phyloP scores from a whole-genome alignment of 371 early-diverging fungal species.

The Saksenaea vasiformis region DNA sequence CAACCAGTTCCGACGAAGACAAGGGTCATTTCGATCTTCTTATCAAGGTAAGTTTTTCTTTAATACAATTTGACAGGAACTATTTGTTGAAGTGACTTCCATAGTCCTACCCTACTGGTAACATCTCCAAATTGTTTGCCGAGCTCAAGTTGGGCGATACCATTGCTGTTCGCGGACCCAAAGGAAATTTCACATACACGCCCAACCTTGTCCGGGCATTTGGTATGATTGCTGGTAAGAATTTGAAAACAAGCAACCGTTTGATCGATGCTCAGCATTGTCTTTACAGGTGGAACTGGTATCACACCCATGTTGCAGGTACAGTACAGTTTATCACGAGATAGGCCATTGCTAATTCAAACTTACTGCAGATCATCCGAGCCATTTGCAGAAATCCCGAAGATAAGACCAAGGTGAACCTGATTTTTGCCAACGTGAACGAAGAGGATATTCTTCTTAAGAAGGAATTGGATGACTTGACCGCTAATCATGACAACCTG shows the following conservation, averaged over 20 bases:
- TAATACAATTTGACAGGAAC: not conserved
- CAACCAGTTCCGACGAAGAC: slow-evolving; percentile 84
- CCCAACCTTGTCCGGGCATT: slow-evolving; percentile 80
- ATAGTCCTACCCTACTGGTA: slow-evolving; percentile 87
- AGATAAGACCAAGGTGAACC: slow-evolving; percentile 80
- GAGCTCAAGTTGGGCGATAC: slow-evolving; percentile 79
- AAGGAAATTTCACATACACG: slow-evolving; percentile 88
- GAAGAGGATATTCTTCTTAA: slow-evolving; percentile 88
- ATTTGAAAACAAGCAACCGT: not conserved
- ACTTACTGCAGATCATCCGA: slow-evolving; percentile 63
- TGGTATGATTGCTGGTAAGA: slow-evolving; percentile 71
- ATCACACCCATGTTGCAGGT: slow-evolving; percentile 74
- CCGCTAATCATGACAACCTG: slow-evolving; percentile 77
- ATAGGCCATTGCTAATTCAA: not conserved
- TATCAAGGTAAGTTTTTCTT: slow-evolving; percentile 72
- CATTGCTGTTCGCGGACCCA: slow-evolving; percentile 88
- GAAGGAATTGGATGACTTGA: slow-evolving; percentile 82
- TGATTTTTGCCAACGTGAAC: slow-evolving; percentile 92
- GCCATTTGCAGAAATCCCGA: slow-evolving; percentile 82
- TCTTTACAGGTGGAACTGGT: slow-evolving; percentile 68
- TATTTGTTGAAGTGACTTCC: not conserved
- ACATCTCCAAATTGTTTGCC: slow-evolving; percentile 78
- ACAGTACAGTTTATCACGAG: not conserved
- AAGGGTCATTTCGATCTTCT: slow-evolving; percentile 88
- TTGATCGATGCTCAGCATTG: not conserved